These are phyloP conservation scores for Suillus subaureus DNA, from an alignment of 768 basidiomycete species.

Conservation along the genomic window DNA sequence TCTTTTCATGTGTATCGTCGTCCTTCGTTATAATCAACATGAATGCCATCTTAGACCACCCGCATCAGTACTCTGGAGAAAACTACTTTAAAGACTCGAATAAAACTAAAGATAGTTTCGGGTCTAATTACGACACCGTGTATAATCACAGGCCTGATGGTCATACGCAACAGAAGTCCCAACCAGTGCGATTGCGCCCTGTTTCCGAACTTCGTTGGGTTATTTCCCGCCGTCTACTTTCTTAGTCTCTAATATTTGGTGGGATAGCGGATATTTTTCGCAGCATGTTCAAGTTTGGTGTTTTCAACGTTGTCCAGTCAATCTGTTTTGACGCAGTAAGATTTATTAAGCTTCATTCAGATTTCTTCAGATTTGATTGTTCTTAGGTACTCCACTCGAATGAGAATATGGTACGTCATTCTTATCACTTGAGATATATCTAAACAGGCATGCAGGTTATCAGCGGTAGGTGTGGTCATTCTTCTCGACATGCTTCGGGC, in stretches of 20 bases:
- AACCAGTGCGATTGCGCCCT: slow-evolving; percentile 59
- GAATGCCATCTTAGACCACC: not conserved
- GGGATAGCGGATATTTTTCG: slow-evolving; percentile 79
- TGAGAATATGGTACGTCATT: slow-evolving; percentile 62
- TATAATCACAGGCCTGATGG: not conserved
- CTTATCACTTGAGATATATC: slow-evolving; percentile 4
- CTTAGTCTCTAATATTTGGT: slow-evolving; percentile 7
- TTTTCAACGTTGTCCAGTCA: slow-evolving; percentile 93
- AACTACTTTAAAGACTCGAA: not conserved
- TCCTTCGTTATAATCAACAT: not conserved
- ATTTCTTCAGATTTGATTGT: not conserved
- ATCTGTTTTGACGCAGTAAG: slow-evolving; percentile 76
- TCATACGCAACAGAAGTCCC: slow-evolving; percentile 37
- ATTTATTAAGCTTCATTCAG: slow-evolving; percentile 8
- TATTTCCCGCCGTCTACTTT: not conserved
- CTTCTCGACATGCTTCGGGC: slow-evolving; percentile 11
- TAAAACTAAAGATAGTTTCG: not conserved
- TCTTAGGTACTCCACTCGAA: slow-evolving; percentile 56
- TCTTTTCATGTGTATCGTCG: no score
- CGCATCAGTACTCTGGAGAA: not conserved
- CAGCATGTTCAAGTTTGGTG: slow-evolving; percentile 80
- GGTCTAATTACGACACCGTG: not conserved
- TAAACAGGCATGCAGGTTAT: slow-evolving; percentile 53
- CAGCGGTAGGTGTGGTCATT: slow-evolving; percentile 50
- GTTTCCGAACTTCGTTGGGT: slow-evolving; percentile 72